phyloP scores from a whole-genome alignment of 1,139 yeast species.

The Yamadazyma buinensis region DNA sequence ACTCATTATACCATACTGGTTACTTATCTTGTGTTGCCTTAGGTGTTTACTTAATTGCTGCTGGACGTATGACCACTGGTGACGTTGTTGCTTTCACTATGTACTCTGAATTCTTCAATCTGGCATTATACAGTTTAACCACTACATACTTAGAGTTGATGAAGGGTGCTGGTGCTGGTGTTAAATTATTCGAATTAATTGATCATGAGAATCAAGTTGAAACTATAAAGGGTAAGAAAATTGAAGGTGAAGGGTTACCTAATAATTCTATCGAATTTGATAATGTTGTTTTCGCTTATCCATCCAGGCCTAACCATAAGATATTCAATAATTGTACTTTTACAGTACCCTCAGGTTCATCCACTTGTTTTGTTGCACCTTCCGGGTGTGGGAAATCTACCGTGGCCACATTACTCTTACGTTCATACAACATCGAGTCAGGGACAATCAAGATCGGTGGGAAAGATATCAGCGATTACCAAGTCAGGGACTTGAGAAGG shows the following conservation, averaged over 20 bases:
- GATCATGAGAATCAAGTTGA: constrained; percentile 44
- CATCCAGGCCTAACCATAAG: constrained; percentile 77
- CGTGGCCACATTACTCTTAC: constrained; percentile 64
- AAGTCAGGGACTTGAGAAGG: constrained; percentile 68
- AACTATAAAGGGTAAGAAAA: constrained; percentile 37
- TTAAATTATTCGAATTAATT: constrained; percentile 43
- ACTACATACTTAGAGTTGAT: constrained; percentile 52
- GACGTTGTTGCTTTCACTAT: constrained; percentile 47
- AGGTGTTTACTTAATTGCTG: constrained; percentile 41
- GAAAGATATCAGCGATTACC: constrained; percentile 56
- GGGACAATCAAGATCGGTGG: constrained; percentile 73
- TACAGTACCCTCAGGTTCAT: constrained; percentile 63
- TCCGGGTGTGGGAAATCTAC: constrained; percentile 94
- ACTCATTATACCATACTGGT: constrained; percentile 43
- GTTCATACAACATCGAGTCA: constrained; percentile 55
- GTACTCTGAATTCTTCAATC: constrained; percentile 48
- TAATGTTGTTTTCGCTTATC: constrained; percentile 72
- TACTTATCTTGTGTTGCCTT: constrained; percentile 44
- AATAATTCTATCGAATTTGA: constrained; percentile 61
- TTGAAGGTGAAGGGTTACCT: constrained; percentile 22
- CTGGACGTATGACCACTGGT: constrained; percentile 44
- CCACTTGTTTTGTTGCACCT: constrained; percentile 86
- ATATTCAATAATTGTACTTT: constrained; percentile 67
- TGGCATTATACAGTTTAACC: constrained; percentile 47
- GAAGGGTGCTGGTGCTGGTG: constrained; percentile 56